Evolutionary conservation across 73 alveolate genomes (phyloP).

Genomic region (Urostyla sp.): DNA sequence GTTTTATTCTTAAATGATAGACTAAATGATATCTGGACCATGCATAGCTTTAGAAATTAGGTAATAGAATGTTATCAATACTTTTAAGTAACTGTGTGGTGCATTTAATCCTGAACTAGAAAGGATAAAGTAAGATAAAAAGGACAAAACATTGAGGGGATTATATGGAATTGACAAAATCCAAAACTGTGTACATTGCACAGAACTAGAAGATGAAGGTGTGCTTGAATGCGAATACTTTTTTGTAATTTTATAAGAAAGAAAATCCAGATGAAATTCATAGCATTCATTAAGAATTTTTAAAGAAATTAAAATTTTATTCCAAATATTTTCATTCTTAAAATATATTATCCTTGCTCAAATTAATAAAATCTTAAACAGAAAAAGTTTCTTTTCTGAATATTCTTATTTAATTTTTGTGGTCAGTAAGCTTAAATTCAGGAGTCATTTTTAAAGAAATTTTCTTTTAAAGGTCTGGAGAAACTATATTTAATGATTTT

Average conservation of each 20-base stretch:
- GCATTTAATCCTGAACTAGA: conserved; percentile 67
- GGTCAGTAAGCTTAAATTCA: too few relatives aligned
- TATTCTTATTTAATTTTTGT: too few relatives aligned
- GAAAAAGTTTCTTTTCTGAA: too few relatives aligned
- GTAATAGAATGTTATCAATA: conserved; percentile 70
- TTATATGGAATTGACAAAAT: conserved; percentile 67
- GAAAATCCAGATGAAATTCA: neutral
- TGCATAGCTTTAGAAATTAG: conserved; percentile 69
- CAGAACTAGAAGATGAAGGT: conserved; percentile 73
- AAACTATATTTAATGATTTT: too few relatives aligned
- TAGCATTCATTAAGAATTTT: too few relatives aligned
- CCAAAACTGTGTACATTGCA: conserved; percentile 72
- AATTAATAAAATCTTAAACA: too few relatives aligned
- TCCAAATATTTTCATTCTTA: too few relatives aligned
- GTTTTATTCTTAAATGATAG: conserved; percentile 58
- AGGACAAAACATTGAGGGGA: conserved; percentile 30
- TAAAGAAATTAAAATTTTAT: neutral
- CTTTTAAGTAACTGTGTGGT: conserved; percentile 61
- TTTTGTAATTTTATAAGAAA: conserved; percentile 50
- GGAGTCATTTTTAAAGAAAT: too few relatives aligned
- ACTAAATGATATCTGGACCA: conserved; percentile 66
- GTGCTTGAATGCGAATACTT: conserved; percentile 74
- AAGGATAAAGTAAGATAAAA: conserved; percentile 16
- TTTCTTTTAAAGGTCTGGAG: too few relatives aligned
- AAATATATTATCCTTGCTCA: too few relatives aligned